These are phyloP conservation scores for Cordyceps fumosorosea DNA, from an alignment of 2,329 filamentous ascomycete species.

Conservation along the genomic window DNA sequence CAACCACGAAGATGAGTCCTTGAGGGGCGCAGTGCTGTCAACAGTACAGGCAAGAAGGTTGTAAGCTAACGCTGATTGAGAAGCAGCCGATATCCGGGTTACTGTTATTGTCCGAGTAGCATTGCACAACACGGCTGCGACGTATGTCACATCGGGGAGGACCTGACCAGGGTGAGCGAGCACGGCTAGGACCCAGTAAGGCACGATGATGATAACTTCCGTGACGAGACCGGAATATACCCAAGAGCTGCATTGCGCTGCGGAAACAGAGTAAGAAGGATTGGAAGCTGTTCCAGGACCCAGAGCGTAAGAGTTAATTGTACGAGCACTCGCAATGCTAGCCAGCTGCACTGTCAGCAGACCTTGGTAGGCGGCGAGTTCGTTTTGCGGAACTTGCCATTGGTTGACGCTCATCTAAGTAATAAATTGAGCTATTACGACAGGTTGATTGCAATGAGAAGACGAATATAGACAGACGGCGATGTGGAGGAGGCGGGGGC, in stretches of 20 bases:
- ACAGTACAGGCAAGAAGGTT: background rate
- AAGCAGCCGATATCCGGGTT: conserved; percentile 1
- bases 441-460: background rate
- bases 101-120: background rate
- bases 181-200: background rate
- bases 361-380: background rate
- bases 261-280: background rate
- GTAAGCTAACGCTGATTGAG: background rate
- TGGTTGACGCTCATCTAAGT: background rate
- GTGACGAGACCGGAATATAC: background rate
- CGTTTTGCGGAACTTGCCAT: background rate
- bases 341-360: background rate
- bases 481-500: background rate
- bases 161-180: background rate
- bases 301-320: background rate
- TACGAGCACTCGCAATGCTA: background rate
- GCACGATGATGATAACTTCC: background rate
- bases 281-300: background rate
- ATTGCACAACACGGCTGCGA: background rate
- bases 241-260: background rate
- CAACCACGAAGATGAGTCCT: too few species aligned
- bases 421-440: background rate
- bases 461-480: background rate
- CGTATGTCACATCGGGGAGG: conserved; percentile 5
- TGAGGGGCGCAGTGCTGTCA: background rate